Base-by-base conservation (phyloP, 2,329 filamentous ascomycete genomes). In the Arthroderma sp. region DNA sequence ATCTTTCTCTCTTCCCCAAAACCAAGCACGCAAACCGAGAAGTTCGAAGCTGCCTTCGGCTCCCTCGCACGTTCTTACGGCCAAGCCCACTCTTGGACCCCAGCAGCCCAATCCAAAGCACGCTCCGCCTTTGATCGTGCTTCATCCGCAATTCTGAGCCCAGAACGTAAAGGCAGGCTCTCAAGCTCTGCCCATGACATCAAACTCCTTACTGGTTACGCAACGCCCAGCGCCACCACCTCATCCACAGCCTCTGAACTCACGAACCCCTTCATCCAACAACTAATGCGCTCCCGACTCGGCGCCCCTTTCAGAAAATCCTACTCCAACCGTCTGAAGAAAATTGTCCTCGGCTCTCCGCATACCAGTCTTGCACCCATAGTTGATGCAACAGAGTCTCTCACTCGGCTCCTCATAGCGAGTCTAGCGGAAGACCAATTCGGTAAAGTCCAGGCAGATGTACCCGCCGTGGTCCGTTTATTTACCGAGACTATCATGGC, bases 391-490 rank as follows among this genome's bases (percentile, higher is more conserved):
- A 71, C 80, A n/a, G 77, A 79, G 48, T 75, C 82, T 0, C 66
- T 91, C 34, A 78, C 77, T 8, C 72, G 74, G 41, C 71, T 96
- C 29, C 75, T 84, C 0, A 74, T 86, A 3, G 75, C 75, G 50
- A 89, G 83, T 61, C 65, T 95, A 44, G 68, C 70, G 3, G 88
- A 96, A 62, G 89, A 96, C 59, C 74, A 74, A 39, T 91, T 80
- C 57, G 89, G 89, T 9, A 83, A 85, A 53, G 89, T 93, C n/a
- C 82, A 93, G 52, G 73, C 79, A 37, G 84, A 91, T 51, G 78
- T 96, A 2, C 77, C 83, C 1, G 66, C 66, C 40, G 80, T 94
- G 46, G 77, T 95, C 42, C 76, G 82, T 39, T 77, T 78, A 1
- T 76, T 93, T 49, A 88, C 85, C 0, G 58, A 60, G 38, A 78